A percentile compares a stretch with the other conserved stretches of the same genome.
Evolutionary conservation across 2,329 filamentous ascomycete genomes (phyloP).

Genomic region (Apiospora kogelbergensis): DNA sequence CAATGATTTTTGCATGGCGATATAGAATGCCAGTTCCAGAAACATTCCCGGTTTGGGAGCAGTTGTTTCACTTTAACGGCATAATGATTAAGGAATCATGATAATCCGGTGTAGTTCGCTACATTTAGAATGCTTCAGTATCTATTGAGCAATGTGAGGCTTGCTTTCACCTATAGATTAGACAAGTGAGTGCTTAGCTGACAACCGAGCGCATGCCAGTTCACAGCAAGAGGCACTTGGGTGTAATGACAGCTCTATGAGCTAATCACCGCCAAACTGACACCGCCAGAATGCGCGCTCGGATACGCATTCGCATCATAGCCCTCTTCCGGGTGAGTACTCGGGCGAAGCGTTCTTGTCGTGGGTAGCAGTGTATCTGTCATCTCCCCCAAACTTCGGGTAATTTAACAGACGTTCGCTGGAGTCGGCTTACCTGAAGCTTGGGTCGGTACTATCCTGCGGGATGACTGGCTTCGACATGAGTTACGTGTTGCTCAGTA

Average conservation of each 20-base stretch:
- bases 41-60: background rate
- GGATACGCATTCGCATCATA: background rate
- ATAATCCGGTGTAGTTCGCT: rapidly evolving
- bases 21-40: background rate
- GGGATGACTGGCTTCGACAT: background rate
- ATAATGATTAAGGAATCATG: background rate
- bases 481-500: background rate
- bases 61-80: background rate
- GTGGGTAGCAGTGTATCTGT: background rate
- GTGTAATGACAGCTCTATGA: background rate
- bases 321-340: too few species aligned
- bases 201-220: background rate
- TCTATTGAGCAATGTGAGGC: background rate
- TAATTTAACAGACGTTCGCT: background rate
- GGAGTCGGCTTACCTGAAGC: background rate
- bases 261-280: background rate
- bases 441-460: background rate
- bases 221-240: background rate
- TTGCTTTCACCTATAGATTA: background rate
- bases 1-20: too few species aligned
- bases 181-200: background rate
- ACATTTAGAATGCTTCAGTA: background rate
- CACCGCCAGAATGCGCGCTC: background rate
- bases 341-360: too few species aligned
- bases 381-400: background rate